These are phyloP conservation scores for Trichoderma sp. DNA, from an alignment of 2,329 filamentous ascomycete species.

Conservation along the genomic window DNA sequence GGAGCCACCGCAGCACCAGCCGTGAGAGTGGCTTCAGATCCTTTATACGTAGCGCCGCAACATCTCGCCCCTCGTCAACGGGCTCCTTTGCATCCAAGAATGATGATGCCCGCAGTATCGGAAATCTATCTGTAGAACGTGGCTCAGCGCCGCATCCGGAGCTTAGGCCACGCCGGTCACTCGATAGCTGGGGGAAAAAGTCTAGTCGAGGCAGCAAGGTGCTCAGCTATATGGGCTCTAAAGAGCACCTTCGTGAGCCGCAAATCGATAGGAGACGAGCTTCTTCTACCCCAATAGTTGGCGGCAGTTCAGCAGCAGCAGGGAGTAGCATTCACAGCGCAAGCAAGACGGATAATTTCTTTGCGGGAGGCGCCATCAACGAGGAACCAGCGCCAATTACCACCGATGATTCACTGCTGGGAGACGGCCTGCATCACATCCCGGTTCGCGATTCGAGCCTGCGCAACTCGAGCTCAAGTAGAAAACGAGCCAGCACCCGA, in stretches of 20 bases:
- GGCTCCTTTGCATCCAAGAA: constrained; percentile 55
- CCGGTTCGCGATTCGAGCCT: constrained; percentile 68
- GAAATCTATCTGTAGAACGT: constrained; percentile 63
- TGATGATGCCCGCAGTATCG: constrained; percentile 61
- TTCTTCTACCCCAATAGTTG: constrained; percentile 31
- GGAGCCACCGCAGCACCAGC: constrained; percentile 48
- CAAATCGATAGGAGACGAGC: constrained; percentile 60
- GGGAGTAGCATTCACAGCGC: constrained; percentile 36
- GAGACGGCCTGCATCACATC: constrained; percentile 52
- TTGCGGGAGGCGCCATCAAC: constrained; percentile 53
- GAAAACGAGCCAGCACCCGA: constrained; percentile 52
- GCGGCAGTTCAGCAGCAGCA: constrained; percentile 34
- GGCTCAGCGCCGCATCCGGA: constrained; percentile 48
- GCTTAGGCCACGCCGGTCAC: constrained; percentile 52
- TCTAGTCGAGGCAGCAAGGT: constrained; percentile 53
- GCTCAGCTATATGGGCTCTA: constrained; percentile 72
- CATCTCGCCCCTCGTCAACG: constrained; percentile 58
- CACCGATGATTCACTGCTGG: constrained; percentile 25
- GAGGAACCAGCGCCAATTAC: constrained; percentile 47
- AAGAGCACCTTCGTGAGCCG: constrained; percentile 62
- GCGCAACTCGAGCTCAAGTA: constrained; percentile 52
- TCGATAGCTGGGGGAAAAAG: constrained; percentile 63
- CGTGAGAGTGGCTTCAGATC: constrained; percentile 57
- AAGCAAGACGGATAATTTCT: constrained; percentile 46
- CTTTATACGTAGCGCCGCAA: constrained; percentile 52